These are phyloP conservation scores for Yamagishiella unicocca DNA, from an alignment of 139 green algal species.

Conservation along the genomic window DNA sequence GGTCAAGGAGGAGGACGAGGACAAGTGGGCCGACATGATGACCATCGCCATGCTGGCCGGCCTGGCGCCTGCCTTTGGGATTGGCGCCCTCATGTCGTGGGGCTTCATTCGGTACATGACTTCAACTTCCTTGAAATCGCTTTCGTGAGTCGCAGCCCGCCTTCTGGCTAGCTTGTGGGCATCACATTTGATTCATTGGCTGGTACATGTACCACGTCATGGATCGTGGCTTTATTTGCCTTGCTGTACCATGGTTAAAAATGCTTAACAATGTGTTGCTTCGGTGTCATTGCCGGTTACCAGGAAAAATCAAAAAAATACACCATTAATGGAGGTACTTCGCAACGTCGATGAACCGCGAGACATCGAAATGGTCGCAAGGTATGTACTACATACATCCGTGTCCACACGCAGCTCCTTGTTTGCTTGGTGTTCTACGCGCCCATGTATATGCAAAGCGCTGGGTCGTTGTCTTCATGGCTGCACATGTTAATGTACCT, in stretches of 20 bases:
- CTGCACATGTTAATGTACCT: not conserved
- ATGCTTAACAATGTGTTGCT: not conserved
- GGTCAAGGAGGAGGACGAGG: not conserved
- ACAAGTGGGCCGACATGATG: not conserved
- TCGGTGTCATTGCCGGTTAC: no score
- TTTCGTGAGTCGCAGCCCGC: not conserved
- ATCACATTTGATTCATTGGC: not conserved
- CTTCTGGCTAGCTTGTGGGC: no score
- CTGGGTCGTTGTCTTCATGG: no score
- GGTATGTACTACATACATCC: not conserved
- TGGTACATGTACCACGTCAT: not conserved
- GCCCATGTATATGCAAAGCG: not conserved
- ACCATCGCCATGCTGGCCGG: constrained; percentile 11
- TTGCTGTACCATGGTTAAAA: not conserved
- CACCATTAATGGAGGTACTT: not conserved
- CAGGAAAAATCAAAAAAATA: no score
- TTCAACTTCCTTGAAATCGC: not conserved
- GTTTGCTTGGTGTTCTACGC: not conserved
- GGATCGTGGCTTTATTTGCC: not conserved
- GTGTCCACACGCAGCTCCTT: not conserved
- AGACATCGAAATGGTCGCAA: constrained; percentile 6
- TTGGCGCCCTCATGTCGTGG: not conserved
- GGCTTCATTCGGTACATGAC: not conserved
- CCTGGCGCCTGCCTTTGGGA: not conserved
- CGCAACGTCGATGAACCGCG: not conserved